Conservation (phyloP, 2,329 filamentous ascomycete genomes). For the Alternaria metachromatica region DNA sequence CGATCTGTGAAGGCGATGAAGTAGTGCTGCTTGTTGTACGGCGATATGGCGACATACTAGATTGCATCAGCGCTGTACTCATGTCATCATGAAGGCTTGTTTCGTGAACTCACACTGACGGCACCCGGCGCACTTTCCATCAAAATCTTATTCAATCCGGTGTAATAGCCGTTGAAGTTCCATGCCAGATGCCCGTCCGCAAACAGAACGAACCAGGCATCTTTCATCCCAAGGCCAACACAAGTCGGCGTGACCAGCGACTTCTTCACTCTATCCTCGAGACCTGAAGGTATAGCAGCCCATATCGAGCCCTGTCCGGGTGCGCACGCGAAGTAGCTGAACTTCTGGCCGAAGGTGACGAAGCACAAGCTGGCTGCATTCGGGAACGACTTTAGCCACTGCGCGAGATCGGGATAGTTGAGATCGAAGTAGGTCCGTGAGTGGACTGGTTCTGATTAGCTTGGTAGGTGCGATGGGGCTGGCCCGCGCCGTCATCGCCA, state of each 20-base stretch:
- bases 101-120: slow-evolving; percentile 34
- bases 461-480: slow-evolving; percentile 1
- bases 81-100: background rate
- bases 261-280: slow-evolving; percentile 44
- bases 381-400: slow-evolving; percentile 37
- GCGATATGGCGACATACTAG: slow-evolving; percentile 45
- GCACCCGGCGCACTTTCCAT: slow-evolving; percentile 31
- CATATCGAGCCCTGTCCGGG: slow-evolving; percentile 43
- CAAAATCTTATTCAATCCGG: slow-evolving; percentile 36
- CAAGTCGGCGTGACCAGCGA: slow-evolving; percentile 39
- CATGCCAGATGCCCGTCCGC: slow-evolving; percentile 38
- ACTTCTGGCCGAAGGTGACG: slow-evolving; percentile 41
- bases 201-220: slow-evolving; percentile 46
- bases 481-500: slow-evolving; percentile 11
- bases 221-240: slow-evolving; percentile 37
- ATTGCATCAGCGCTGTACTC: background rate
- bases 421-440: slow-evolving; percentile 40
- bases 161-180: slow-evolving; percentile 44
- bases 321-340: slow-evolving; percentile 42
- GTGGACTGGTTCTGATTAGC: slow-evolving; percentile 36
- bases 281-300: slow-evolving; percentile 41
- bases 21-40: slow-evolving; percentile 42
- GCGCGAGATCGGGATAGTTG: slow-evolving; percentile 40
- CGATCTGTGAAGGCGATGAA: slow-evolving; percentile 42
- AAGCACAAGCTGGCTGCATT: slow-evolving; percentile 37